These are phyloP conservation scores for Leptoxyphium fumago DNA, from an alignment of 2,329 filamentous ascomycete genomes.

Conservation along the genomic window DNA sequence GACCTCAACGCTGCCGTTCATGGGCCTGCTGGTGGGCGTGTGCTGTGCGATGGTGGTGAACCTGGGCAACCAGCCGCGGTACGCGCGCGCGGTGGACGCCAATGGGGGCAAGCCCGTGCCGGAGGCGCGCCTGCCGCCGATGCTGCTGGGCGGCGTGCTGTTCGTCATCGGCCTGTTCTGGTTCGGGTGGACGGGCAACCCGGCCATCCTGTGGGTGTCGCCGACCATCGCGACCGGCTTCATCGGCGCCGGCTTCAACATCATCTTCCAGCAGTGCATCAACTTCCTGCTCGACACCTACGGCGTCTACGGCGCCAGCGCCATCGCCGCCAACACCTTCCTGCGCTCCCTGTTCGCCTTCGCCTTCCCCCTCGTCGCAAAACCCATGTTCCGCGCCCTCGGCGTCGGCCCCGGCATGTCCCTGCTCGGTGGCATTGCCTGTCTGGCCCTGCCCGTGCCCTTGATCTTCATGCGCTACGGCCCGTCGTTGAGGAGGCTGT, in stretches of 20 bases:
- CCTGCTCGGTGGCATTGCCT: slow-evolving; percentile 38
- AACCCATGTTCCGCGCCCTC: slow-evolving; percentile 42
- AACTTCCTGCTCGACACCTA: slow-evolving; percentile 50
- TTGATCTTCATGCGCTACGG: slow-evolving; percentile 30
- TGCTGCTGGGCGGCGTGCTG: slow-evolving; percentile 10
- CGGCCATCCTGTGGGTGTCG: slow-evolving; percentile 12
- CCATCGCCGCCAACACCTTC: slow-evolving; percentile 50
- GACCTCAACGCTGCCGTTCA: slow-evolving; percentile 15
- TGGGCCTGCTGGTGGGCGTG: slow-evolving; percentile 16
- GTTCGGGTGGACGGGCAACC: slow-evolving; percentile 16
- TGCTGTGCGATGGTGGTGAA: slow-evolving; percentile 22
- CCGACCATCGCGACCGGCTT: slow-evolving; percentile 14
- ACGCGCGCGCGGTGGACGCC: slow-evolving; percentile 12
- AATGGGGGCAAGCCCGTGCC: slow-evolving; percentile 24
- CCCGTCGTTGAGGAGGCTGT: slow-evolving; percentile 28
- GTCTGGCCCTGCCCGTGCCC: slow-evolving; percentile 29
- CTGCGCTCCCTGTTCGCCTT: slow-evolving; percentile 41
- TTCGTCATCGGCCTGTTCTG: slow-evolving; percentile 16
- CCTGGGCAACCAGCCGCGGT: slow-evolving; percentile 15
- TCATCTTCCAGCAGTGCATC: slow-evolving; percentile 20
- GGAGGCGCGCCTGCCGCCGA: slow-evolving; percentile 22
- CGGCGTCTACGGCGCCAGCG: slow-evolving; percentile 43
- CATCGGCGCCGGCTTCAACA: slow-evolving; percentile 14
- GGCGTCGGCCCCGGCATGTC: slow-evolving; percentile 48
- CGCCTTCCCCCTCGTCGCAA: slow-evolving; percentile 42